Evolutionary conservation across 805 yeast genomes (phyloP).

Genomic region (Metschnikowia matae): DNA sequence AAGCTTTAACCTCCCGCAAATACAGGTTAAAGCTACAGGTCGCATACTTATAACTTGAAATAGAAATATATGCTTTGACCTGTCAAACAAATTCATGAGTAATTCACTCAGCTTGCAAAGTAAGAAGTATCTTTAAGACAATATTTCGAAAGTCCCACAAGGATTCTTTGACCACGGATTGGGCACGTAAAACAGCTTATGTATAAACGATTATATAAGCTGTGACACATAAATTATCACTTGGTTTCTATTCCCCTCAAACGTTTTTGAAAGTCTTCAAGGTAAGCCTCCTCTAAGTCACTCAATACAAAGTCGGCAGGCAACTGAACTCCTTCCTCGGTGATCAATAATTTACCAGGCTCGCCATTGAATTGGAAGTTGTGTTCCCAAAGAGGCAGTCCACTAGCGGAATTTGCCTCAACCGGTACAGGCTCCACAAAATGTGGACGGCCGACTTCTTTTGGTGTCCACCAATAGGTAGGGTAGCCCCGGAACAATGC

Average conservation of each 20-base stretch:
- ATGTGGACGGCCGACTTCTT: not conserved
- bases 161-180: not conserved
- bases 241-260: not conserved
- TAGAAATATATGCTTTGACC: too few relatives aligned
- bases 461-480: constrained; percentile 54
- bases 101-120: too few relatives aligned
- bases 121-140: too few relatives aligned
- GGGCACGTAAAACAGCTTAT: not conserved
- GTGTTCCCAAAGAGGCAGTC: not conserved
- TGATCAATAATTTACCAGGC: not conserved
- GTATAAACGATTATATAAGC: not conserved
- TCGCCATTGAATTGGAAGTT: not conserved
- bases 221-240: not conserved
- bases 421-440: not conserved
- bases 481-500: constrained; percentile 55
- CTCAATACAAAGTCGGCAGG: not conserved
- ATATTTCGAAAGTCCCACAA: too few relatives aligned
- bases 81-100: too few relatives aligned
- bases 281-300: not conserved
- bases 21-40: too few relatives aligned
- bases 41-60: too few relatives aligned
- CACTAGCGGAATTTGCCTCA: not conserved
- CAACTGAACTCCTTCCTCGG: not conserved
- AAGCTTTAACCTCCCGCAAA: too few relatives aligned
- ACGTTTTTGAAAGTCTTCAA: constrained; percentile 1